Conservation (phyloP, 1,284 basidiomycete genomes). For the Leucoagaricus sp. region DNA sequence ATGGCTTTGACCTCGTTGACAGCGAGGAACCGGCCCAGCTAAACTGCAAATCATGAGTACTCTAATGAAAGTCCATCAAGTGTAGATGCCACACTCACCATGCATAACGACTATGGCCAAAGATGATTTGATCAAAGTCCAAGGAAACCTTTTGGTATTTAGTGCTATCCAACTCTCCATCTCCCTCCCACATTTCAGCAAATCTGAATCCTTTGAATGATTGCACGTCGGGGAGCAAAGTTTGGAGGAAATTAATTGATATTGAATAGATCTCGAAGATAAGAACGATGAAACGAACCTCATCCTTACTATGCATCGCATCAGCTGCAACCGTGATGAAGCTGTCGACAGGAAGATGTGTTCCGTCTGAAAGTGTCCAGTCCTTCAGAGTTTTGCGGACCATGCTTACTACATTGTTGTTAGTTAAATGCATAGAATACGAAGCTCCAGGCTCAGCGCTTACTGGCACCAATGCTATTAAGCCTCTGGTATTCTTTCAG, state of each 20-base stretch:
- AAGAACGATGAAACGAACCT: conserved; percentile 7
- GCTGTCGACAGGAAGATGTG: conserved; percentile 24
- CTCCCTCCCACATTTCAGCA: conserved; percentile 27
- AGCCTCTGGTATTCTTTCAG: conserved; percentile 30
- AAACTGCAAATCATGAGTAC: background rate
- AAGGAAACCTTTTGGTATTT: conserved; percentile 37
- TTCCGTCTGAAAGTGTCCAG: conserved; percentile 29
- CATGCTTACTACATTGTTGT: conserved; percentile 20
- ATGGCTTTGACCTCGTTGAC: conserved; percentile 46
- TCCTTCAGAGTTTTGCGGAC: conserved; percentile 22
- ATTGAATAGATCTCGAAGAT: too few species aligned
- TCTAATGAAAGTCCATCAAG: background rate
- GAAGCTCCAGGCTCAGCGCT: background rate
- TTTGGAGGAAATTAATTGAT: conserved; percentile 14
- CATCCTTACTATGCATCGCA: conserved; percentile 24
- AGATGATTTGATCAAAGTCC: conserved; percentile 35
- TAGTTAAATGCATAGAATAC: background rate
- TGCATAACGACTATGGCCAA: conserved; percentile 42
- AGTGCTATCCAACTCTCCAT: conserved; percentile 19
- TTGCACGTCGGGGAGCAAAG: conserved; percentile 30
- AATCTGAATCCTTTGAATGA: conserved; percentile 41
- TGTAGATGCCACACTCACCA: conserved; percentile 18
- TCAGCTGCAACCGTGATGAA: conserved; percentile 21
- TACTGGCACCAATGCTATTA: conserved; percentile 1
- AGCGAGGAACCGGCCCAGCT: conserved; percentile 51